A percentile compares a stretch with the other conserved stretches of the same genome.
Conservation (phyloP, 2,329 filamentous ascomycete genomes). For the Alternaria triticina region DNA sequence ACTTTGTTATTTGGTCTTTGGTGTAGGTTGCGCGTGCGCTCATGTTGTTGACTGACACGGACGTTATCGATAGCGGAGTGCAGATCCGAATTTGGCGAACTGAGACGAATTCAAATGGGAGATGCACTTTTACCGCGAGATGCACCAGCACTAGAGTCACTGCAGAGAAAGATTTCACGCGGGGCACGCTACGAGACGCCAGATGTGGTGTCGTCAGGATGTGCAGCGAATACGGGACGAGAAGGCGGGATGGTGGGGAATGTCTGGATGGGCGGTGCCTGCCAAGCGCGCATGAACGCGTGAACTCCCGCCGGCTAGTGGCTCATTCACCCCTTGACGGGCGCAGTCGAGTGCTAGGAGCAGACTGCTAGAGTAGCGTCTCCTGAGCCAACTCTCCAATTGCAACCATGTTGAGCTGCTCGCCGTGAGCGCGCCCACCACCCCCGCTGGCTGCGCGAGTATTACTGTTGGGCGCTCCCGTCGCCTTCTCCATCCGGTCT, state of each 20-base stretch:
- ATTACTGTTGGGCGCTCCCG: slow-evolving; percentile 30
- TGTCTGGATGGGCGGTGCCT: slow-evolving; percentile 1
- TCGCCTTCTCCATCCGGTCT: slow-evolving; percentile 27
- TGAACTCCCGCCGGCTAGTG: slow-evolving; percentile 8
- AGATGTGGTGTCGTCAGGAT: slow-evolving; percentile 1
- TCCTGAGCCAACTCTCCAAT: slow-evolving; percentile 1
- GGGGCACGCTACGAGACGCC: background rate
- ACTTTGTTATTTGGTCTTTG: slow-evolving; percentile 38
- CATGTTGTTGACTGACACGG: slow-evolving; percentile 1
- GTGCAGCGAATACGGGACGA: slow-evolving; percentile 4
- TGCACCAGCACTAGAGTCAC: background rate
- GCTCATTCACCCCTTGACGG: slow-evolving; percentile 13
- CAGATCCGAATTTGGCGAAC: slow-evolving; percentile 9
- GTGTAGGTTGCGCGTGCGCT: slow-evolving; percentile 27
- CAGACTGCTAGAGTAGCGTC: background rate
- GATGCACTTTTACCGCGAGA: background rate
- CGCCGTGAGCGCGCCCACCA: slow-evolving; percentile 35
- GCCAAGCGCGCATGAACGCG: slow-evolving; percentile 12
- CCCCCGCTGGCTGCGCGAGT: slow-evolving; percentile 34
- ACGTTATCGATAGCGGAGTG: slow-evolving; percentile 5
- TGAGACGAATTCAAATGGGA: background rate
- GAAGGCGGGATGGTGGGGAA: slow-evolving; percentile 7
- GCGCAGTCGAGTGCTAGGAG: background rate
- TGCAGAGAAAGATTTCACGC: background rate
- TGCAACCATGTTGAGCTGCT: slow-evolving; percentile 30